Base-by-base conservation (phyloP, 495 filamentous ascomycete species). In the Clavariopsis aquatica region DNA sequence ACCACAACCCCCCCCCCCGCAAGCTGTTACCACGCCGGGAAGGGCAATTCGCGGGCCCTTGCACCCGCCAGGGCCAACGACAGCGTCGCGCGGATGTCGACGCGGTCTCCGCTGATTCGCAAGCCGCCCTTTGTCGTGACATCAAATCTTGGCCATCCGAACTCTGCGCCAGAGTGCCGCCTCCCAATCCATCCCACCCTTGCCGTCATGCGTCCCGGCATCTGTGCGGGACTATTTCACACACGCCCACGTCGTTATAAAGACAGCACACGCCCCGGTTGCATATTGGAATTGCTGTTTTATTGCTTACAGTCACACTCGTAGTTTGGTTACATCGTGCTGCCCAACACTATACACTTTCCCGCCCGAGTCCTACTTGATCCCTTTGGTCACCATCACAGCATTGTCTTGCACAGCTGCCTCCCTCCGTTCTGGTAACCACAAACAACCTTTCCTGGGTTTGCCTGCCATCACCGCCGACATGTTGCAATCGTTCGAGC, bases 401-500 rank as follows among this genome's bases (percentile, higher is more conserved):
- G 23, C 12, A 55, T 52, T 47, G 31, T n/a, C 46, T 41, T 24
- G 41, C 52, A 57, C 41, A n/a, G 20, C 53, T 57, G 20, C 46
- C 31, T 23, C 41, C 43, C 57, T 49, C 31, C 10, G 23, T 46
- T 24, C 41, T 28, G 31, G 36, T 47, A 38, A 43, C 27, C 17
- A 17, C 57, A 41, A 53, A 1, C 36, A n/a, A 7, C 47, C 26
- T 34, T 26, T 20, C 28, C 22, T 38, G n/a, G 19, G 9, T 19
- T 52, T 28, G 20, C 28, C n/a, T 8, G 8, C 57, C n/a, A 22
- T 52, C 23, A 10, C 27, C 52, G 23, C 28, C 67, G 59, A 51
- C 63, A 70, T 70, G 68, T 49, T 70, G 49, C 68, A 70, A 58
- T 64, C 64, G 2, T 66, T 57, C 53, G 68, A 70, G 13, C 63